Evolutionary conservation across 2,329 filamentous ascomycete species (phyloP), one percentile per base, ranked within the genome.

Genomic region (Lasiodiplodia citricola): DNA sequence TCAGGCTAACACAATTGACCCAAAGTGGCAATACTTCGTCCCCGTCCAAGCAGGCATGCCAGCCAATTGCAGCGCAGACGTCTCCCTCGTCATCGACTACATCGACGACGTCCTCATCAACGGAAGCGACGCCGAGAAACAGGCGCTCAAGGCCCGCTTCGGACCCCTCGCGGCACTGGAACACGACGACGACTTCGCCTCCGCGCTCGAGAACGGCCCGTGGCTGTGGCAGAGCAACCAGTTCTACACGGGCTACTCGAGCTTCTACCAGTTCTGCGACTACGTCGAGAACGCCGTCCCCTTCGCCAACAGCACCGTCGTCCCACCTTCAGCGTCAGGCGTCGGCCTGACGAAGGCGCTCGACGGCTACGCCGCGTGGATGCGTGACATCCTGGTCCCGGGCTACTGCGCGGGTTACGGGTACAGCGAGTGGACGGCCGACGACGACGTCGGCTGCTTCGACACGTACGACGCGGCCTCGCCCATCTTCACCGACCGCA

Each of bases 21-120:
- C 5, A n/a, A 14, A n/a, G 63, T 89, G 86, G 86, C 80, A 84
- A 74, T 89, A 89, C 72, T 89, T 87, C 73, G 72, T 80, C 4
- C 86, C 86, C 0, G 80, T 88, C n/a, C 83, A 86, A 73, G 73
- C 85, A 38, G 87, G 86, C 8, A 88, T 89, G 85, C 83, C 87
- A 6, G 75, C 80, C 72, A 89, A 89, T 75, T 89, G 87, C 78
- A 87, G 84, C 74, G 78, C 73, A 2, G 86, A 88, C 73, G 77
- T 88, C 37, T 75, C 80, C 1, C 78, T 80, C 3, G 85, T 89
- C 21, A 80, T 88, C 47, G 81, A 86, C 10, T 78, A 89, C 71
- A 80, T 89, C 70, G 78, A 80, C 56, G 64, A 68, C 4, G 69
- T 80, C 1, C 69, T 78, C n/a, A 70, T 66, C 25, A 73, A 73